Conservation (phyloP, 176 grass and related monocot genomes). For the Lolium multiflorum region DNA sequence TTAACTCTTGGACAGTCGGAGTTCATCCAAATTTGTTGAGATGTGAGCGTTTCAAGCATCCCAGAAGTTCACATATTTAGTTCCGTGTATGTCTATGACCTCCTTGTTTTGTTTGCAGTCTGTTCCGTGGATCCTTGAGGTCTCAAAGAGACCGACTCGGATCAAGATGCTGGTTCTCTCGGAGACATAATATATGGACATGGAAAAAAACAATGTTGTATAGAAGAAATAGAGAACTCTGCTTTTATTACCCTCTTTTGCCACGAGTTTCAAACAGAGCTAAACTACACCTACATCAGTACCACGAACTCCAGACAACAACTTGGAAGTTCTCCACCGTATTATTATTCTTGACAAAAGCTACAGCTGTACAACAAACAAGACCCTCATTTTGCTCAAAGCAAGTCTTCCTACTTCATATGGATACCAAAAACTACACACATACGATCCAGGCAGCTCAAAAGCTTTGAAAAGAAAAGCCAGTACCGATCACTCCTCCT, state of each 20-base stretch:
- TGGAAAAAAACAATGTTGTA: too few relatives aligned
- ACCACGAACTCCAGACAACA: neutral
- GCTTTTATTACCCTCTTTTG: neutral
- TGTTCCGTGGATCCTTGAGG: too few relatives aligned
- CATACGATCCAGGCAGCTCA: neutral
- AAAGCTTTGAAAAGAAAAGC: neutral
- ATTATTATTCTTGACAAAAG: neutral
- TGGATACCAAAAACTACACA: neutral
- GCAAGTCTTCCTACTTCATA: too few relatives aligned
- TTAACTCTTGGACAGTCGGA: too few relatives aligned
- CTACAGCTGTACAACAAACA: constrained; percentile 31
- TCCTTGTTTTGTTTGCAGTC: too few relatives aligned
- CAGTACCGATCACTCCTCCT: neutral
- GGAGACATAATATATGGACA: too few relatives aligned
- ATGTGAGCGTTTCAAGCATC: too few relatives aligned
- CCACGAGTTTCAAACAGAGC: neutral
- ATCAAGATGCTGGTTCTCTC: too few relatives aligned
- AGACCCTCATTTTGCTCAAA: neutral
- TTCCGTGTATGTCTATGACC: too few relatives aligned
- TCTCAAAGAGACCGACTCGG: too few relatives aligned
- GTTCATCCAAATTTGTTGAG: too few relatives aligned
- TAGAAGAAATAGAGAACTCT: neutral
- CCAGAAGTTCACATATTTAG: too few relatives aligned
- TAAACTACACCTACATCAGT: neutral
- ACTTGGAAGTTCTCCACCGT: neutral